phyloP scores from a whole-genome alignment of 2,329 filamentous ascomycete genomes.

The Plenodomus biglobosus region DNA sequence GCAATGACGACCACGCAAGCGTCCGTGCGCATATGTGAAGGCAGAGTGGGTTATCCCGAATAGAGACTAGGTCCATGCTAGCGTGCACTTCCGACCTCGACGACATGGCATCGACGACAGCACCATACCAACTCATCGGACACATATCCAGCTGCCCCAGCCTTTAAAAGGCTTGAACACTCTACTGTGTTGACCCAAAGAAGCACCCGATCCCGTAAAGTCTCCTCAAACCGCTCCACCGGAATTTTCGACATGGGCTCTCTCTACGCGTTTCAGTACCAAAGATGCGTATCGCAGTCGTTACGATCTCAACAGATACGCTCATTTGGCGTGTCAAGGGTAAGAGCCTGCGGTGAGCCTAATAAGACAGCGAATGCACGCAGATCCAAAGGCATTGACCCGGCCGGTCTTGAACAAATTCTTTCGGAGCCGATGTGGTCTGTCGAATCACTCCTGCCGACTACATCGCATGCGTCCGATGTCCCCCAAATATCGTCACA shows the following conservation, averaged over 20 bases:
- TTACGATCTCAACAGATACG: conserved; percentile 6
- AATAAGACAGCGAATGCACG: not conserved
- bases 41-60: not conserved
- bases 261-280: conserved; percentile 10
- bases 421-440: conserved; percentile 81
- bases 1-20: conserved; percentile 33
- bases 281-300: conserved; percentile 2
- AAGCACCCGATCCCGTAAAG: too few relatives aligned
- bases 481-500: conserved; percentile 58
- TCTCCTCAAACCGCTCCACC: too few relatives aligned
- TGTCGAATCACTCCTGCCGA: conserved; percentile 70
- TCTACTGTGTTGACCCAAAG: too few relatives aligned
- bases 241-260: conserved; percentile 15
- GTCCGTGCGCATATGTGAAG: conserved; percentile 27
- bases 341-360: not conserved
- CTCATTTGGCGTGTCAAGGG: conserved; percentile 6
- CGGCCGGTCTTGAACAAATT: conserved; percentile 42
- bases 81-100: conserved; percentile 13
- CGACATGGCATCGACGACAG: conserved; percentile 21
- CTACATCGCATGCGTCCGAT: conserved; percentile 30
- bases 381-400: conserved; percentile 17
- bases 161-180: too few relatives aligned
- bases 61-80: not conserved
- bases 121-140: not conserved
- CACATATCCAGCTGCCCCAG: not conserved